Conservation (phyloP, 2,329 filamentous ascomycete species). For the Lecanicillium sp. region DNA sequence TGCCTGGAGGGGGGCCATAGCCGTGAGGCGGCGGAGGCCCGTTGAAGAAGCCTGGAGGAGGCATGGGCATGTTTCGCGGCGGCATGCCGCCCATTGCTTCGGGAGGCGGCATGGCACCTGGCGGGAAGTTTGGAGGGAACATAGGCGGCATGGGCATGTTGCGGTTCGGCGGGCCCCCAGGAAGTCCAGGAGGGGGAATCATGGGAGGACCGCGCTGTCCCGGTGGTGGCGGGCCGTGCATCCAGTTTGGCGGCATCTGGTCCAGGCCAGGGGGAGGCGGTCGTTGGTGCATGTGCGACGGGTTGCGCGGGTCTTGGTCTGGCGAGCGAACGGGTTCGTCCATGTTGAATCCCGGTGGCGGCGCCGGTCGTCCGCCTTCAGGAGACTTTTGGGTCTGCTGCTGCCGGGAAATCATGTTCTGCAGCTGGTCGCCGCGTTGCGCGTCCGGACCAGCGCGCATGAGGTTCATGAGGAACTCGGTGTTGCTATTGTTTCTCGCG, state of each 20-base stretch:
- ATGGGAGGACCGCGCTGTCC: constrained; percentile 37
- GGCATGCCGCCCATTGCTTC: constrained; percentile 42
- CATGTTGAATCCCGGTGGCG: constrained; percentile 41
- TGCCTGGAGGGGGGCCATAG: constrained; percentile 47
- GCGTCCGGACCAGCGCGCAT: constrained; percentile 54
- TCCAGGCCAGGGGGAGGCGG: constrained; percentile 53
- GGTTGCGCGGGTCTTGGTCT: constrained; percentile 40
- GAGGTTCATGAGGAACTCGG: constrained; percentile 79
- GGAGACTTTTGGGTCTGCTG: constrained; percentile 24
- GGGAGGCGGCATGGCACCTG: constrained; percentile 37
- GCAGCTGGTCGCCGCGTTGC: constrained; percentile 40
- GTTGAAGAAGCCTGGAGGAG: constrained; percentile 51
- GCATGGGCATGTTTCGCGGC: constrained; percentile 45
- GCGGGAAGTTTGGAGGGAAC: constrained; percentile 55
- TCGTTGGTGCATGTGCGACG: constrained; percentile 59
- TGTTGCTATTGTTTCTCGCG: constrained; percentile 52
- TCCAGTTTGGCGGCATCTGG: constrained; percentile 50
- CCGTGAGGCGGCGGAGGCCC: constrained; percentile 39
- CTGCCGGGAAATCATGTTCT: constrained; percentile 32
- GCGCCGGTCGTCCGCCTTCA: constrained; percentile 30
- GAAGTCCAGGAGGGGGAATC: constrained; percentile 54
- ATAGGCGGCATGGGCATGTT: constrained; percentile 48
- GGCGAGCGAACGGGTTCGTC: constrained; percentile 41
- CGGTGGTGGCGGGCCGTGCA: constrained; percentile 36
- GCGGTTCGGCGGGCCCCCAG: constrained; percentile 25